A percentile compares a stretch with the other conserved stretches of the same genome.
Conservation (phyloP, 331 rosid genomes). For the Acacia pycnantha region DNA sequence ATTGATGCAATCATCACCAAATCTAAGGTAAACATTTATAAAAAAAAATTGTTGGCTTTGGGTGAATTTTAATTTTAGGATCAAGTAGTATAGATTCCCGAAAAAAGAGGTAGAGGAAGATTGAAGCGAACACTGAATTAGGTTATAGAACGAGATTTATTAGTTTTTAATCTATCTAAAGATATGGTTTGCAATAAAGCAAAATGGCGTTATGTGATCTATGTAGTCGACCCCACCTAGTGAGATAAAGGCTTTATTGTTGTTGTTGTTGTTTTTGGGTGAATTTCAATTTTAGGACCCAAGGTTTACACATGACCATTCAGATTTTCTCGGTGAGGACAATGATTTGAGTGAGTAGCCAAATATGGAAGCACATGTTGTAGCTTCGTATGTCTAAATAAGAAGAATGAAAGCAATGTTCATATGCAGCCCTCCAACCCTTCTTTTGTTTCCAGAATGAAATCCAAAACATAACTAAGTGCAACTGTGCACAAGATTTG, state of each 20-base stretch:
- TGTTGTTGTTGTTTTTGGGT: neutral
- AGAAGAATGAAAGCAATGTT: neutral
- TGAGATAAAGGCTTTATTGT: too few species aligned
- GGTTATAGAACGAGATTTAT: too few species aligned
- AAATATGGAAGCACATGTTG: neutral
- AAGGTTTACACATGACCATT: neutral
- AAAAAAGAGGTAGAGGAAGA: too few species aligned
- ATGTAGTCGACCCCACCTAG: too few species aligned
- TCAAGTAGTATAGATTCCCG: too few species aligned
- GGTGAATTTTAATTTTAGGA: too few species aligned
- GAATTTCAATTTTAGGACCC: neutral
- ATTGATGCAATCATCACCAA: neutral
- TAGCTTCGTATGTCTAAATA: neutral
- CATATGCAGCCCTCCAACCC: neutral
- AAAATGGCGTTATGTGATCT: too few species aligned
- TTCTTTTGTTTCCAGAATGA: neutral
- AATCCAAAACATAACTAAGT: neutral
- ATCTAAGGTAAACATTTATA: neutral
- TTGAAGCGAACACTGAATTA: too few species aligned
- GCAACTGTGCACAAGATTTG: neutral
- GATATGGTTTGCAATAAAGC: too few species aligned
- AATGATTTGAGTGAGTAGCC: neutral
- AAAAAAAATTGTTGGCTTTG: neutral
- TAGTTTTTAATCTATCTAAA: too few species aligned
- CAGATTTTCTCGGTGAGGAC: neutral